Base-by-base conservation (phyloP, 176 grass and related monocot species). In the Carex scoparia region DNA sequence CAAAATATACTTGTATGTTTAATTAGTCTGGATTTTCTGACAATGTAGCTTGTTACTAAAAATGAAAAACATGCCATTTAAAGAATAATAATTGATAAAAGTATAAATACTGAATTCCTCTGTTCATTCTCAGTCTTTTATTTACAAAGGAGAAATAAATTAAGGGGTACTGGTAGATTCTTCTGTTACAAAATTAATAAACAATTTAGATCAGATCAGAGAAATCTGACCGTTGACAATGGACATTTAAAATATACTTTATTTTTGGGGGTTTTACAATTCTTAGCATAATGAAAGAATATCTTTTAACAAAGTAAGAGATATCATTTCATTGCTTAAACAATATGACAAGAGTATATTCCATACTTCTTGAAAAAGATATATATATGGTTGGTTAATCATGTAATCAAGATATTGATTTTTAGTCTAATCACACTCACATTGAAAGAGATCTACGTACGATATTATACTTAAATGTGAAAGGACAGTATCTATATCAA, bases 271-370 rank as follows among this genome's bases (percentile, higher is more conserved):
- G 81, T 51, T 38, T 48, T 77, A 44, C 63, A 71, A 9, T 9
- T 33, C 54, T 4, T 16, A 48, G 2, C 69, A 79, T 94, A 83
- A 71, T 44, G 12, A 30, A 14, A 14, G 4, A 28, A 70, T 9
- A 85, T 84, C 58, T 80, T 81, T 62, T 72, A 79, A 67, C 46
- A 44, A 61, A 81, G 58, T 61, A 32, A 40, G 86, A 90, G 65
- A 77, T 87, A 85, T 76, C 78, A 90, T 87, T 87, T 76, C 78
- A 90, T 89, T 85, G 89, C 86, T 85, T 61, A 73, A 32, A 75
- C 64, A 74, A 63, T 3, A 72, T 54, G 81, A 85, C 79, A 88
- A 75, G 81, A 88, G 85, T 84, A 77, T 55, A 79, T 82, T 86
- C 79, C 44, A 94, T 89, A 88, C 86, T 86, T 88, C 83, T 57